Base-by-base conservation (phyloP, 495 filamentous ascomycete genomes). In the Penicillium salamii region DNA sequence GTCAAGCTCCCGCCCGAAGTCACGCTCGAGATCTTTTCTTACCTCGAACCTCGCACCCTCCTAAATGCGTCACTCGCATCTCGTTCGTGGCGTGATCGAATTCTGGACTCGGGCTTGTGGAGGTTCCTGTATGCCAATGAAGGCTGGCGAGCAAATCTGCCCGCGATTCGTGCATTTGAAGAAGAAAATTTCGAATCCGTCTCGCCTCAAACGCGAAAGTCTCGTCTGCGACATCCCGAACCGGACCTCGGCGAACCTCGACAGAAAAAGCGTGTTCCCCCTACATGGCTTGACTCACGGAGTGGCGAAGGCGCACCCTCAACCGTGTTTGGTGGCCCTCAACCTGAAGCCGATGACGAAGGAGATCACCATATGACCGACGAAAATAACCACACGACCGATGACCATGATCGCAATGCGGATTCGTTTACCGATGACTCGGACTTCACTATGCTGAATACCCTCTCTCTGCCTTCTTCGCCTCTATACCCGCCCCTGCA, bases 101-200 rank as follows among this genome's bases (percentile, higher is more conserved):
- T 91, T n/a, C 61, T 87, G 32, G 92, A 97, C 60, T 80, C 87
- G 28, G 85, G 86, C 46, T 76, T 98, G 7, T 98, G 95, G 95
- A 82, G 84, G 61, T 76, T 82, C 7, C 69, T 95, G 1, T 97
- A 95, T 61, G 76, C 83, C 26, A 62, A 78, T 9, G 90, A 96
- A 70, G 95, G 95, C 5, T 98, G 92, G 88, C 82, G 81, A 33
- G 77, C 87, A 4, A 81, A 90, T 53, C 67, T 69, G 12, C 69
- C 75, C 13, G 87, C 90, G 52, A 78, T 96, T 17, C 61, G 68
- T 14, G 62, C 65, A 13, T 91, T 84, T 58, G 91, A 97, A 57
- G 75, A 78, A 45, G 72, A 79, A 46, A 69, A 80, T 42, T 71
- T 70, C 9, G 66, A 69, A 28, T 66, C 69, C 15, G 50, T 58